Evolutionary conservation across 768 basidiomycete genomes (phyloP), one percentile per base, ranked within the genome.

Genomic region (Tulasnella sp.): DNA sequence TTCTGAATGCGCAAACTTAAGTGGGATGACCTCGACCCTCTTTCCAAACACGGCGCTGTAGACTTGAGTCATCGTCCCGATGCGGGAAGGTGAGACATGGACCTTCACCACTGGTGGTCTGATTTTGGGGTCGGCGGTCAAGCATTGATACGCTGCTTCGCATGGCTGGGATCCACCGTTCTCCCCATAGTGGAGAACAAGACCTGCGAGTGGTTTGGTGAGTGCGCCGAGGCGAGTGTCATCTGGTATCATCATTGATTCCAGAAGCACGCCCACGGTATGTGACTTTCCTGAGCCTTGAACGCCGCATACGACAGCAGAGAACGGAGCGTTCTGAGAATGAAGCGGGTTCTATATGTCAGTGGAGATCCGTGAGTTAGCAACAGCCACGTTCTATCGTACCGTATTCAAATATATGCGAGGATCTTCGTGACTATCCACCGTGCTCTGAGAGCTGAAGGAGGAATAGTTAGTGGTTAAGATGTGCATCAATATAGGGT

Each of bases 361-460:
- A n/a, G n/a, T n/a, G n/a, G n/a, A n/a, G n/a, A n/a, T n/a, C n/a
- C n/a, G n/a, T n/a, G n/a, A n/a, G n/a, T n/a, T n/a, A n/a, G n/a
- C n/a, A n/a, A n/a, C n/a, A n/a, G n/a, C n/a, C 8, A 27, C 25
- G 22, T 15, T 56, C 49, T n/a, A 4, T 12, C 54, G 19, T 27
- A 83, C 84, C 0, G 83, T 85, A 64, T 87, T 87, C 9, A 86
- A 65, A 64, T 87, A 87, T 0, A 87, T 56, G 0, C 84, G 73
- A 2, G 72, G 73, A 61, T 84, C 82, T 0, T 68, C 58, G 0
- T 73, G 75, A 0, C 67, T 65, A 21, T 74, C 65, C 0, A 63
- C 62, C 10, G 63, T 63, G 49, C 65, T 72, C 50, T 74, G 71
- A 21, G 69, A 71, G 51, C 78, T 76, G 64, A 24, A 34, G 53